These are phyloP conservation scores for Eragrostis curvula DNA, from an alignment of 176 grass and related monocot species.

Conservation along the genomic window DNA sequence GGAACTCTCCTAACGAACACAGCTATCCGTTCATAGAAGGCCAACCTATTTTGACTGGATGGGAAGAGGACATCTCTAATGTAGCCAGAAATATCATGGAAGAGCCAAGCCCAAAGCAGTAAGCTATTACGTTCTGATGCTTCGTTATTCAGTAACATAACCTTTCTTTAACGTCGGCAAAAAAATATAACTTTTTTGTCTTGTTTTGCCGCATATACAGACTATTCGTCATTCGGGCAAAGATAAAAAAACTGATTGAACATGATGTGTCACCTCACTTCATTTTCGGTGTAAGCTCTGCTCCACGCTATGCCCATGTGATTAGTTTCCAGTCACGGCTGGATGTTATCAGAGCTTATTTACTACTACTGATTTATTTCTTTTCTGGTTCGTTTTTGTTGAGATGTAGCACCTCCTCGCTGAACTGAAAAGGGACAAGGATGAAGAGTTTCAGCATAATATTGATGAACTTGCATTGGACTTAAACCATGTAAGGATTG, in stretches of 20 bases:
- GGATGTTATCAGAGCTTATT: background rate
- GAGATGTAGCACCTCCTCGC: slow-evolving; percentile 48
- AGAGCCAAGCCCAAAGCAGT: slow-evolving; percentile 73
- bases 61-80: slow-evolving; percentile 72
- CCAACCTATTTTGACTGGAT: slow-evolving; percentile 66
- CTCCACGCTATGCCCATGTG: background rate
- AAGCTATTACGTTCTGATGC: slow-evolving; percentile 18
- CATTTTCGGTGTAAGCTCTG: slow-evolving; percentile 58
- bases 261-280: slow-evolving; percentile 66
- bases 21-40: slow-evolving; percentile 57
- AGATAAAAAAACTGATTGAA: slow-evolving; percentile 69
- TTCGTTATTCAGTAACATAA: background rate
- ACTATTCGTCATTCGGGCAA: slow-evolving; percentile 55
- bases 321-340: background rate
- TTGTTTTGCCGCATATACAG: slow-evolving; percentile 26
- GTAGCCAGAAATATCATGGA: slow-evolving; percentile 65
- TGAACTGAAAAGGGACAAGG: slow-evolving; percentile 69
- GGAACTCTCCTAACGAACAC: slow-evolving; percentile 27
- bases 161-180: background rate
- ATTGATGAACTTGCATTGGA: slow-evolving; percentile 47
- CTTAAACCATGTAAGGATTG: slow-evolving; percentile 42
- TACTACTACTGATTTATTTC: background rate
- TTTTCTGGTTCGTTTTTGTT: background rate
- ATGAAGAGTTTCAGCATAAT: slow-evolving; percentile 50
- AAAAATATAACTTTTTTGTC: slow-evolving; percentile 15